These are phyloP conservation scores for Cyclocybe cylindracea DNA, from an alignment of 768 basidiomycete species.

Conservation along the genomic window DNA sequence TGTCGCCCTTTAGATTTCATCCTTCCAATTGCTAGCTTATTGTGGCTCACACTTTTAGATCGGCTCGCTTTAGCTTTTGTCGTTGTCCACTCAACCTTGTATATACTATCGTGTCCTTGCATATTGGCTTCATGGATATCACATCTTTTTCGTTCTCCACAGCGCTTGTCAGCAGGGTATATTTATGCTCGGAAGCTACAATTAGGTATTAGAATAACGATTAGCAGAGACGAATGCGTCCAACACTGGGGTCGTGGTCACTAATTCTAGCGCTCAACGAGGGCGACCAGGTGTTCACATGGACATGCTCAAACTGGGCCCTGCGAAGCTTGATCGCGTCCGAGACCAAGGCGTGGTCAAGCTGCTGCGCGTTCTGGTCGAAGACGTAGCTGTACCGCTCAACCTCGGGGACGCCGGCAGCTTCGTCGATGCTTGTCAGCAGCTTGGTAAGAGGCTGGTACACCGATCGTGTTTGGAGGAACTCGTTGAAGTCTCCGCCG, in stretches of 20 bases:
- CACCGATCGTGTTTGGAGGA: slow-evolving; percentile 50
- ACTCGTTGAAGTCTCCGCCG: slow-evolving; percentile 68
- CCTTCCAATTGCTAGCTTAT: too few species aligned
- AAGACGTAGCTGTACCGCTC: slow-evolving; percentile 66
- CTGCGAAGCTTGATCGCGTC: slow-evolving; percentile 40
- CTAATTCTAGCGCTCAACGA: slow-evolving; percentile 43
- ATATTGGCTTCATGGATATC: too few species aligned
- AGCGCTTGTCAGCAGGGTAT: too few species aligned
- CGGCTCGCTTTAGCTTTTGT: too few species aligned
- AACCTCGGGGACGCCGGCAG: slow-evolving; percentile 42
- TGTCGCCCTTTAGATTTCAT: too few species aligned
- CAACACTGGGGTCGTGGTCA: slow-evolving; percentile 65
- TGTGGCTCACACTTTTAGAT: too few species aligned
- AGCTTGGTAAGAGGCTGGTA: slow-evolving; percentile 43
- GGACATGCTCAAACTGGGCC: slow-evolving; percentile 55
- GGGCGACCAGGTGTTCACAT: slow-evolving; percentile 60
- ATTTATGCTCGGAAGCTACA: too few species aligned
- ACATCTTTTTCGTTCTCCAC: too few species aligned
- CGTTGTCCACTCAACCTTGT: too few species aligned
- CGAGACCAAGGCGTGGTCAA: slow-evolving; percentile 61
- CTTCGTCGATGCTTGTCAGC: slow-evolving; percentile 52
- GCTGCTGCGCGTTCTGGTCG: slow-evolving; percentile 58
- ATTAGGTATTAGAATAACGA: not conserved
- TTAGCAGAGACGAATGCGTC: slow-evolving; percentile 47
- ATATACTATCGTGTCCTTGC: too few species aligned